phyloP scores from a whole-genome alignment of 768 basidiomycete species.

The Lentinula sp. region DNA sequence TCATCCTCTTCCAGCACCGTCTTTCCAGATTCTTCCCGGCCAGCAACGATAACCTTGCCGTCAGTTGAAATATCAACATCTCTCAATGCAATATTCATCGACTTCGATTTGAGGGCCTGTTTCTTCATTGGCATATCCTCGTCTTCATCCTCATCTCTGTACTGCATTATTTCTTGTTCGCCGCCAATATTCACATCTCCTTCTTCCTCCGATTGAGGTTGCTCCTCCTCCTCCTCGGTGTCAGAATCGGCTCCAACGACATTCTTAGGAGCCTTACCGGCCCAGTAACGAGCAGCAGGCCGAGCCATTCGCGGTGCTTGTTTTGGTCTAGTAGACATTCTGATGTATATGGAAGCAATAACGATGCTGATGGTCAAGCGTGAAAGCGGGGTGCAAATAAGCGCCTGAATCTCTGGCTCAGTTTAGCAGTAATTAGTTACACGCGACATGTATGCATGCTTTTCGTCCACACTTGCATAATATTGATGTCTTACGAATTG shows the following conservation, averaged over 20 bases:
- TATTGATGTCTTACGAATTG: too few species aligned
- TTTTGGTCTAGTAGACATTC: slow-evolving; percentile 39
- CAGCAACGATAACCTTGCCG: slow-evolving; percentile 76
- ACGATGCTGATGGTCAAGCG: too few species aligned
- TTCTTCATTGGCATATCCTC: slow-evolving; percentile 30
- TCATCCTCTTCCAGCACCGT: slow-evolving; percentile 51
- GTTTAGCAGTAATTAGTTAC: too few species aligned
- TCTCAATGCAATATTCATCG: slow-evolving; percentile 70
- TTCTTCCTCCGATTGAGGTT: slow-evolving; percentile 31
- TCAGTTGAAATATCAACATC: slow-evolving; percentile 78
- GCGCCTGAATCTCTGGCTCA: background rate
- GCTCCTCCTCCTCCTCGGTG: slow-evolving; percentile 54
- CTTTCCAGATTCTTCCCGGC: slow-evolving; percentile 71
- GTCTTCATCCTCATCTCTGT: slow-evolving; percentile 39
- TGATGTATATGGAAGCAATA: background rate
- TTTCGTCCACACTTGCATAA: too few species aligned
- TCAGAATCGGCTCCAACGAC: slow-evolving; percentile 53
- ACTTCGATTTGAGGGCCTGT: slow-evolving; percentile 31
- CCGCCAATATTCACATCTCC: slow-evolving; percentile 58
- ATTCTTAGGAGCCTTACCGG: slow-evolving; percentile 84
- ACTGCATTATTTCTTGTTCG: slow-evolving; percentile 44
- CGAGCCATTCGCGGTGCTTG: slow-evolving; percentile 72
- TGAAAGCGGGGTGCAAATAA: background rate
- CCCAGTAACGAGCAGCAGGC: slow-evolving; percentile 85
- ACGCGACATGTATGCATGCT: too few species aligned